Base-by-base conservation (phyloP, 352 stramenopile genomes). In the Phytophthora pini region DNA sequence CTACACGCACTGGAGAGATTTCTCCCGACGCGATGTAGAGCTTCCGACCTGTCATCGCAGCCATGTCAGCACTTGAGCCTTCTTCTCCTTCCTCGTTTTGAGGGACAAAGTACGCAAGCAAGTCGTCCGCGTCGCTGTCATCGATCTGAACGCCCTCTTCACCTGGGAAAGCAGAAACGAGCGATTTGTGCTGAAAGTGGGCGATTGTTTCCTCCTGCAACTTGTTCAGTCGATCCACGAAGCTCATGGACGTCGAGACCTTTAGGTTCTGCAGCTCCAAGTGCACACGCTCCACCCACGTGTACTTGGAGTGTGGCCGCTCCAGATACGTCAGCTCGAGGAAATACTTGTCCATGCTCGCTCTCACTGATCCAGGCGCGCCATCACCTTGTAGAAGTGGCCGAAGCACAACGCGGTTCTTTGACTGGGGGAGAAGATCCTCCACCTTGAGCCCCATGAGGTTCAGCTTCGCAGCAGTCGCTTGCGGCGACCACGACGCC, bases 381-480 rank as follows among this genome's bases (percentile, higher is more conserved):
- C 68, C 45, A 29, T 71, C 51, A 20, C 60, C 65, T 13, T 62
- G 64, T 12, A 71, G 40, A 38, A 90, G 75, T 5, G 87, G 85
- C 13, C 83, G 70, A 34, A 95, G 49, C 15, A 93, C 85, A 1
- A 90, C 57, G 1, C 83, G 82, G 55, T 92, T 80, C 47, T 89
- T 92, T 8, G 83, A 88, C 8, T 70, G 56, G 17, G 74, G 64
- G 26, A 93, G 59, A 20, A 95, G 68, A 43, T 95, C 84, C 38
- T 93, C 84, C 2, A 95, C 59, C 43, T 88, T 79, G 3, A 95
- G 67, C n/a, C 82, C 81, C 72, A 86, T 86, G n/a, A 93, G 57
- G 17, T 82, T 89, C 29, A 95, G 20, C 40, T 92, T 89, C 0
- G 77, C 80, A 40, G 75, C 72, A 36, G 76, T 89, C 5, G 73